A percentile compares a stretch with the other conserved stretches of the same genome.
These are phyloP conservation scores for Casuarina equisetifolia DNA, from an alignment of 306 rosid genomes.

Conservation along the genomic window DNA sequence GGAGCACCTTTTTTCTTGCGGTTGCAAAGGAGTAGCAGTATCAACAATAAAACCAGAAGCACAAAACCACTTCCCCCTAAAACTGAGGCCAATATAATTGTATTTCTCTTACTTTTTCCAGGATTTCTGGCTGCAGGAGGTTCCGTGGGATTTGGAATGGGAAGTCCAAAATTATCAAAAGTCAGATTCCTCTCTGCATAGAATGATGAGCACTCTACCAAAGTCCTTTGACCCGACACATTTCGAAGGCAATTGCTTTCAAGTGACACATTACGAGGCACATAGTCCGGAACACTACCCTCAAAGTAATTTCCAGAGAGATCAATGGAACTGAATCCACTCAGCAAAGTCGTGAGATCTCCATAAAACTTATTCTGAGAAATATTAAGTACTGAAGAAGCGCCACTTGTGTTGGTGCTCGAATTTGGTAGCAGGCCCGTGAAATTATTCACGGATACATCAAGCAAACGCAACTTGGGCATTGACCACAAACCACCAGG, in stretches of 20 bases:
- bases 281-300: no score
- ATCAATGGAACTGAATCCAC: no score
- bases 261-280: constrained; percentile 36
- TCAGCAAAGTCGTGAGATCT: no score
- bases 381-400: no score
- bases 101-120: constrained; percentile 37
- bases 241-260: constrained; percentile 60
- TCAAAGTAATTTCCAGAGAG: no score
- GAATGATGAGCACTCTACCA: constrained; percentile 54
- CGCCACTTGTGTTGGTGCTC: constrained; percentile 8
- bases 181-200: constrained; percentile 39
- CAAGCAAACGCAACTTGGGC: constrained; percentile 36
- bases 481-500: constrained; percentile 19
- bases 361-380: no score
- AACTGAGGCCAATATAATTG: constrained; percentile 47
- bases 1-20: no score
- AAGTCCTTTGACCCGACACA: constrained; percentile 52
- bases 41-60: no score
- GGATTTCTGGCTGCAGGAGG: neutral
- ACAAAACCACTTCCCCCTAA: constrained; percentile 45
- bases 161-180: constrained; percentile 36
- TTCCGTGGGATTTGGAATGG: neutral
- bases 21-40: no score
- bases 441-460: constrained; percentile 78
- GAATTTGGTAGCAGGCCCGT: constrained; percentile 45